Evolutionary conservation across 1,284 basidiomycete species (phyloP), one percentile per base, ranked within the genome.

Genomic region (Boletus semigastroideus): DNA sequence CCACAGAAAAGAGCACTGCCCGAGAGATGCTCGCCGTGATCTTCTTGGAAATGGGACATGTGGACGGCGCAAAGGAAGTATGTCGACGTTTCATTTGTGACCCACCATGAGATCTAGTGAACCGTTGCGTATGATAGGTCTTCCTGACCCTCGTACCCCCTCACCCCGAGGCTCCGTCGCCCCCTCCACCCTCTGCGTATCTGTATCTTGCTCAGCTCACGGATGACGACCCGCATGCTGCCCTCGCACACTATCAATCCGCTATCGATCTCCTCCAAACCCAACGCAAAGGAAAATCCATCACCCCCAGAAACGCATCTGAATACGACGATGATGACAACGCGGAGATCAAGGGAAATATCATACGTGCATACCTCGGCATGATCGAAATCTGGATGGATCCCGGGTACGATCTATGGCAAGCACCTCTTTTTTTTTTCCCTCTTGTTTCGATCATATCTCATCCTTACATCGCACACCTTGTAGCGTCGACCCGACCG

Each of bases 351-450:
- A 83, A 78, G 66, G 79, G 74, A 49, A 92, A 85, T 64, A 87
- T 90, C 36, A 86, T 93, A 7, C 77, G 87, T n/a, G 92, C 92
- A 2, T 75, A 96, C 25, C 83, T 96, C 19, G 90, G 90, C 16
- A 95, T 96, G 82, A 90, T 96, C 16, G 94, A 97, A 70, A 88
- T 97, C 28, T 98, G 94, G 90, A 94, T 98, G 87, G 92, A 94
- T 62, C 87, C 87, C 25, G 78, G 78, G 2, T 85, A 87, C 59
- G 93, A 96, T 74, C 75, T 98, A 42, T 97, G 94, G 94, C 91
- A 62, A 52, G 84, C 74, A 3, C 17, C n/a, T n/a, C n/a, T 39
- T 2, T 19, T 48, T 11, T 5, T 1, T 22, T 11, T 3, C 22
- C 31, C 20, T 22, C 28, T 14, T 16, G 25, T 28, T 14, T 20